These are phyloP conservation scores for Pyrenophora graminea DNA, from an alignment of 2,329 filamentous ascomycete genomes.

Conservation along the genomic window DNA sequence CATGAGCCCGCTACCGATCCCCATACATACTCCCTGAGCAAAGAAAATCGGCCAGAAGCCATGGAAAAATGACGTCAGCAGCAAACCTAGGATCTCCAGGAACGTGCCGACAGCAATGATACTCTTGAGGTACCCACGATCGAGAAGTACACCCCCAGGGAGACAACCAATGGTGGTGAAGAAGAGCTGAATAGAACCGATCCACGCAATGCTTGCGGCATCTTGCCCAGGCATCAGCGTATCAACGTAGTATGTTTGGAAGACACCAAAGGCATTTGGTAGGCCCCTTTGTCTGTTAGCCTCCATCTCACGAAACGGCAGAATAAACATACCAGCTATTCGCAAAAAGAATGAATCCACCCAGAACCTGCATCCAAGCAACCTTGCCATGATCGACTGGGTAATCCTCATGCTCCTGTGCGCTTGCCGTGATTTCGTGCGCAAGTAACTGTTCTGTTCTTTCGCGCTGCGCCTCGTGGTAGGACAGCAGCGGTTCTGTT, in stretches of 20 bases:
- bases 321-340: conserved; percentile 41
- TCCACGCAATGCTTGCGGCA: conserved; percentile 40
- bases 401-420: conserved; percentile 15
- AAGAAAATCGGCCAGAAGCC: conserved; percentile 32
- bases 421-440: conserved; percentile 14
- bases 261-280: conserved; percentile 37
- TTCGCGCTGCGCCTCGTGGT: conserved; percentile 9
- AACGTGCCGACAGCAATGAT: conserved; percentile 37
- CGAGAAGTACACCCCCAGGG: conserved; percentile 35
- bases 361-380: conserved; percentile 51
- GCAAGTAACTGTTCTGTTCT: conserved; percentile 7
- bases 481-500: conserved; percentile 14
- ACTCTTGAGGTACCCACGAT: conserved; percentile 36
- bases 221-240: conserved; percentile 17
- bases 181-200: conserved; percentile 43
- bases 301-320: neutral
- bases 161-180: conserved; percentile 42
- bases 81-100: conserved; percentile 30
- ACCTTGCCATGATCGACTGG: conserved; percentile 36
- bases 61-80: conserved; percentile 24
- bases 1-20: conserved; percentile 42
- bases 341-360: conserved; percentile 50
- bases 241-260: conserved; percentile 40
- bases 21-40: conserved; percentile 42
- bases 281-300: conserved; percentile 33